These are phyloP conservation scores for Globisporangium paroecandrum DNA, from an alignment of 352 stramenopile species.

Conservation along the genomic window DNA sequence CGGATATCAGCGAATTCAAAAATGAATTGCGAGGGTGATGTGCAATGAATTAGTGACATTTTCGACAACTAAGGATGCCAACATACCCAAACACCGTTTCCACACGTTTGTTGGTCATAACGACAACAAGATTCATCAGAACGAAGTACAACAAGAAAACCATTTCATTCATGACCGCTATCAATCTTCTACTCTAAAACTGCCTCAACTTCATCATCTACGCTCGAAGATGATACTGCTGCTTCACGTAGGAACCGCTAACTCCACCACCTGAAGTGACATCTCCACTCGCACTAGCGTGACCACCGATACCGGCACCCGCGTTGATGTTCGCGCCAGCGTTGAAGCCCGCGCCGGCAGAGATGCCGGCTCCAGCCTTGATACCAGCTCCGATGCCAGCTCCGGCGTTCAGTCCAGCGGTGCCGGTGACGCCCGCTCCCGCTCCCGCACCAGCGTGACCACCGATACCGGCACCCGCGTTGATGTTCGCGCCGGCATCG, in stretches of 20 bases:
- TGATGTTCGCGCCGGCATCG: too few relatives aligned
- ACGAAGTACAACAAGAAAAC: background rate
- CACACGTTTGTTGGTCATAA: background rate
- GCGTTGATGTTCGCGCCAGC: background rate
- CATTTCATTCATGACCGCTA: background rate
- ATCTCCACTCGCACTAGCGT: background rate
- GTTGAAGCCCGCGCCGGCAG: background rate
- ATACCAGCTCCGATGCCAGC: background rate
- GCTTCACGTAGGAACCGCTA: background rate
- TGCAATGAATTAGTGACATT: too few relatives aligned
- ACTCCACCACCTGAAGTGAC: background rate
- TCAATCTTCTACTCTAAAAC: background rate
- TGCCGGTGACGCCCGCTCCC: background rate
- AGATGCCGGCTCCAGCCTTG: background rate
- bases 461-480: too few relatives aligned
- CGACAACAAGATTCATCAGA: background rate
- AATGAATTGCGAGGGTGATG: background rate
- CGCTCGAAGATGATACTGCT: background rate
- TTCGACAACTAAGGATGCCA: too few relatives aligned
- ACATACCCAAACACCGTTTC: background rate
- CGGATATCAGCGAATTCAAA: background rate
- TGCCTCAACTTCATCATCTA: background rate
- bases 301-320: background rate
- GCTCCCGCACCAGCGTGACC: background rate
- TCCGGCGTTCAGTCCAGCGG: background rate